Conservation (phyloP, 1,284 basidiomycete genomes). For the Malassezia dermatis region DNA sequence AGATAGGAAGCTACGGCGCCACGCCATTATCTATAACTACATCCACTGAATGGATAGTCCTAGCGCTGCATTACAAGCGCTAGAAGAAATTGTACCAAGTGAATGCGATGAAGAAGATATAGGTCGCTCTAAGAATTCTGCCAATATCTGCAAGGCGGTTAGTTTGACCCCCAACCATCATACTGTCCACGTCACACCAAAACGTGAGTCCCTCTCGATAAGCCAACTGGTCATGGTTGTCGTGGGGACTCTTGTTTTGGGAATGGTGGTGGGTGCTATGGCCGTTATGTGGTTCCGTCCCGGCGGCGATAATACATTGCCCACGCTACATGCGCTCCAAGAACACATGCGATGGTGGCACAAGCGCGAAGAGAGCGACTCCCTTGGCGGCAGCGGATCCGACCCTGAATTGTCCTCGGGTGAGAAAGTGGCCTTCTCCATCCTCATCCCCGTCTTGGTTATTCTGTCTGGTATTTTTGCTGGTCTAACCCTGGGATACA, state of each 20-base stretch:
- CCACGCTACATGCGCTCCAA: background rate
- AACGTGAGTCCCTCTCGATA: background rate
- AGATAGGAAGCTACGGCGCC: background rate
- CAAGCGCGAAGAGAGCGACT: background rate
- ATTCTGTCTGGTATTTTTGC: slow-evolving; percentile 57
- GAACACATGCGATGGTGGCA: background rate
- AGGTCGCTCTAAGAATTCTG: background rate
- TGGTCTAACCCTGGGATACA: slow-evolving; percentile 73
- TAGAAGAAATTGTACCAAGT: background rate
- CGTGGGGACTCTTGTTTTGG: background rate
- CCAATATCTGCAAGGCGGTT: background rate
- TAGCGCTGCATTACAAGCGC: background rate
- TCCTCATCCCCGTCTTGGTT: slow-evolving; percentile 56
- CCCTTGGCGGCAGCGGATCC: background rate
- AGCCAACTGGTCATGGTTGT: background rate
- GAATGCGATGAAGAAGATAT: background rate
- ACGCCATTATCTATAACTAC: background rate
- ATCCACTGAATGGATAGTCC: background rate
- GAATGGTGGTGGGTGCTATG: background rate
- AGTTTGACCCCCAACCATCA: background rate
- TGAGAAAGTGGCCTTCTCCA: slow-evolving; percentile 31
- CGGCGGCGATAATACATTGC: background rate
- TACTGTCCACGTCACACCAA: background rate
- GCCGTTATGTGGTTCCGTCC: background rate
- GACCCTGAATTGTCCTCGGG: background rate